Evolutionary conservation across 2,329 filamentous ascomycete genomes (phyloP).

Genomic region (Dendrostoma leiphaemia): DNA sequence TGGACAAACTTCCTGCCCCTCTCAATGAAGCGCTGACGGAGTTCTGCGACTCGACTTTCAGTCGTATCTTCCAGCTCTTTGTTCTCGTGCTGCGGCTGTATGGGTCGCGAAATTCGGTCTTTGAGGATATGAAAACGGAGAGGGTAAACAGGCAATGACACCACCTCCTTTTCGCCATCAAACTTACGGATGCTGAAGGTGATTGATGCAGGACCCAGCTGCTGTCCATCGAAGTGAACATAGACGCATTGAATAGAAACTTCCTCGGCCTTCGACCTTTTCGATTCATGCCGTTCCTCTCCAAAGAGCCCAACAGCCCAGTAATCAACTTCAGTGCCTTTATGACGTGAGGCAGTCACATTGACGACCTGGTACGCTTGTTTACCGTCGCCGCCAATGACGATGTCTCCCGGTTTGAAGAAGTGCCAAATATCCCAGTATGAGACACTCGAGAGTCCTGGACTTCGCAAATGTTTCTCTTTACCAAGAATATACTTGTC

Average conservation of each 20-base stretch:
- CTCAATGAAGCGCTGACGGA: not conserved
- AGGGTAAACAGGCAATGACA: constrained; percentile 26
- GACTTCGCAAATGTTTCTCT: constrained; percentile 12
- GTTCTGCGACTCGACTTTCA: not conserved
- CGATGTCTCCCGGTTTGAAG: constrained; percentile 26
- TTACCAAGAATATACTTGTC: constrained; percentile 15
- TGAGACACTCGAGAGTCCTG: constrained; percentile 9
- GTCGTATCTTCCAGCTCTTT: not conserved
- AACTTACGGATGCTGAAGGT: constrained; percentile 25
- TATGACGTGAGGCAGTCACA: constrained; percentile 12
- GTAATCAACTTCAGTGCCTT: not conserved
- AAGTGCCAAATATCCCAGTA: constrained; percentile 30
- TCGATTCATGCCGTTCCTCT: not conserved
- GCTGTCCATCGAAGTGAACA: constrained; percentile 31
- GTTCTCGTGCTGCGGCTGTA: not conserved
- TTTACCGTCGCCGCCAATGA: constrained; percentile 16
- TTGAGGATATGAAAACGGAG: constrained; percentile 15
- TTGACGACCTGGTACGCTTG: constrained; percentile 27
- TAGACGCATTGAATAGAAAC: constrained; percentile 19
- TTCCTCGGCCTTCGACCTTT: not conserved
- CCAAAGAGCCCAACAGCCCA: too few relatives aligned
- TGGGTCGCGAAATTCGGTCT: too few relatives aligned
- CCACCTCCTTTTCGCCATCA: constrained; percentile 25
- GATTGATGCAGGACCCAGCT: constrained; percentile 25
- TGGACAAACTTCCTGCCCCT: constrained; percentile 16